Evolutionary conservation across 805 yeast genomes (phyloP).

Genomic region (Tetrapisispora namnaoensis): DNA sequence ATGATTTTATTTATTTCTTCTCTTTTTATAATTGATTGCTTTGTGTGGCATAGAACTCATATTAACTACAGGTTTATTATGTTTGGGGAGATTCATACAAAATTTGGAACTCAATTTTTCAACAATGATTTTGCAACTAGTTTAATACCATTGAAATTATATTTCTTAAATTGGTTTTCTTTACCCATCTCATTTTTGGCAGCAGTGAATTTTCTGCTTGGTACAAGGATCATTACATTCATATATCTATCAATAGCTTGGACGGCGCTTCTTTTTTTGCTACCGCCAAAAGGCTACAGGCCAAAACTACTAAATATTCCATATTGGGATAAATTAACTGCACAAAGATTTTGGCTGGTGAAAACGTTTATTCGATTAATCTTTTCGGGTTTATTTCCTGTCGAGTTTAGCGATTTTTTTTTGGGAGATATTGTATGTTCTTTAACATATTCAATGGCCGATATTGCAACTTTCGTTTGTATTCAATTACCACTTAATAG

Average conservation of each 20-base stretch:
- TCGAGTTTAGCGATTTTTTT: slow-evolving; percentile 90
- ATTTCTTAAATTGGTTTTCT: slow-evolving; percentile 52
- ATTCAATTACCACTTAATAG: slow-evolving; percentile 40
- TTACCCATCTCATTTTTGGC: slow-evolving; percentile 49
- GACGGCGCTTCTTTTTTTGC: slow-evolving; percentile 9
- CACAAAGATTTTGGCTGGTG: slow-evolving; percentile 72
- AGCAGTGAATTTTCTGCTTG: slow-evolving; percentile 64
- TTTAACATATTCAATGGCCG: slow-evolving; percentile 78
- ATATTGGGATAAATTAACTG: slow-evolving; percentile 30
- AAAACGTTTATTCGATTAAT: slow-evolving; percentile 61
- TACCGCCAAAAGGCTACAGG: slow-evolving; percentile 9
- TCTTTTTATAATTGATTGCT: slow-evolving; percentile 59
- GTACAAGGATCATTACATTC: slow-evolving; percentile 67
- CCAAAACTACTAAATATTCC: slow-evolving; percentile 11
- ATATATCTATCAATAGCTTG: slow-evolving; percentile 36
- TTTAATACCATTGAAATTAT: slow-evolving; percentile 36
- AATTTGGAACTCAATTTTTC: slow-evolving; percentile 35
- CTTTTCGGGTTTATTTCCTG: slow-evolving; percentile 83
- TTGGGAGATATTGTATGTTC: slow-evolving; percentile 87
- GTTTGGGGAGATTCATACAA: slow-evolving; percentile 59
- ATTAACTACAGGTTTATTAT: slow-evolving; percentile 88
- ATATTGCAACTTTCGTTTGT: slow-evolving; percentile 78
- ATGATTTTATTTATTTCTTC: slow-evolving; percentile 49
- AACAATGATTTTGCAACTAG: slow-evolving; percentile 31
- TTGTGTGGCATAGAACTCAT: slow-evolving; percentile 61